phyloP scores from a whole-genome alignment of 345 rosid genomes.

The Camelina neglecta region DNA sequence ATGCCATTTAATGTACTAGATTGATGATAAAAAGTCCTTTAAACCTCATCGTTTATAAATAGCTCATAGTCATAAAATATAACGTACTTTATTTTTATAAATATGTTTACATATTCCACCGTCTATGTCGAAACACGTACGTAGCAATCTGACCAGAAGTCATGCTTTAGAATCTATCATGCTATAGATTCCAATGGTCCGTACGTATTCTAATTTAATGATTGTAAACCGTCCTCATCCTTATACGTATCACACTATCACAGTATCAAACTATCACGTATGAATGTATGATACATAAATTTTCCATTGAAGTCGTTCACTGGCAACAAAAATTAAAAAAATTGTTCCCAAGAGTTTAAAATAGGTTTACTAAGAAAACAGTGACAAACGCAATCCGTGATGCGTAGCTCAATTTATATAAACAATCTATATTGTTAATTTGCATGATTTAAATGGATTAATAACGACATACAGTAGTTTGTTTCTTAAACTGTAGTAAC shows the following conservation, averaged over 20 bases:
- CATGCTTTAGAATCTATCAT: constrained; percentile 25
- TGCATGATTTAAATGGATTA: not conserved
- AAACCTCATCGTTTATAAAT: not conserved
- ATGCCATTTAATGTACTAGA: constrained; percentile 18
- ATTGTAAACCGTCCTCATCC: constrained; percentile 7
- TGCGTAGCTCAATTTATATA: not conserved
- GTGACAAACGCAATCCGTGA: constrained; percentile 12
- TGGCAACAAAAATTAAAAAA: not conserved
- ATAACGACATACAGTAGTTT: not conserved
- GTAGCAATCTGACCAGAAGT: constrained; percentile 34
- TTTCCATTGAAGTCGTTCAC: not conserved
- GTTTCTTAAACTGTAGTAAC: not conserved
- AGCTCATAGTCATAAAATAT: not conserved
- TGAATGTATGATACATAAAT: not conserved
- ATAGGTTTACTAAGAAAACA: not conserved
- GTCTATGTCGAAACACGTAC: constrained; percentile 37
- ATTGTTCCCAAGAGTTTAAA: not conserved
- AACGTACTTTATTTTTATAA: not conserved
- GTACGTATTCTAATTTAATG: constrained; percentile 17
- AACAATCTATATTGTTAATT: not conserved
- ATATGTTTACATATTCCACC: not conserved
- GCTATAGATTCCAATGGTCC: constrained; percentile 33
- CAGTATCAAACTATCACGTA: not conserved
- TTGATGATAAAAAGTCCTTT: not conserved
- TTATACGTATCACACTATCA: constrained; percentile 28